These are phyloP conservation scores for Leccinum variicolor DNA, from an alignment of 768 basidiomycete genomes.

Conservation along the genomic window DNA sequence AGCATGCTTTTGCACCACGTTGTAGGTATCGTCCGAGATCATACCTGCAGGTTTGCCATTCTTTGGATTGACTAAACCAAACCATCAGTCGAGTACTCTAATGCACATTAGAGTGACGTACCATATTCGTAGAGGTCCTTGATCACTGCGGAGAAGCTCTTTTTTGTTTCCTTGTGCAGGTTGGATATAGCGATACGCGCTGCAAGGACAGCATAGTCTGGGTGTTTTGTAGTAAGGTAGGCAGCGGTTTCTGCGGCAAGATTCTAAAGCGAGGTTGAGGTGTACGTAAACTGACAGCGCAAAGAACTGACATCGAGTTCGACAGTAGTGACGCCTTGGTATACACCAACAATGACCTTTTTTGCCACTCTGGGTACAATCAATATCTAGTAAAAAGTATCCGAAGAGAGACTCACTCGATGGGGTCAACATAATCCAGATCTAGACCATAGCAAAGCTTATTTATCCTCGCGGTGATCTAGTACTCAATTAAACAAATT, in stretches of 20 bases:
- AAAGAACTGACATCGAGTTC: conserved; percentile 81
- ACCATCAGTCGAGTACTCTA: neutral
- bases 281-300: neutral
- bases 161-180: conserved; percentile 98
- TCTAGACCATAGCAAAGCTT: conserved; percentile 97
- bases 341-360: conserved; percentile 91
- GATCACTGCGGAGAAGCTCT: conserved; percentile 91
- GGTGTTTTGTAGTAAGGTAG: conserved; percentile 94
- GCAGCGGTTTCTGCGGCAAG: conserved; percentile 97
- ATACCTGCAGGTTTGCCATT: conserved; percentile 82
- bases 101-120: conserved; percentile 32
- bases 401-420: conserved; percentile 53
- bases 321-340: conserved; percentile 93
- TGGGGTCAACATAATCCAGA: conserved; percentile 85
- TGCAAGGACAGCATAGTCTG: conserved; percentile 97
- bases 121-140: conserved; percentile 88
- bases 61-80: conserved; percentile 84
- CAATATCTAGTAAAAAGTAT: neutral
- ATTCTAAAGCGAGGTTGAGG: conserved; percentile 51
- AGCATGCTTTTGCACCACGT: conserved; percentile 77
- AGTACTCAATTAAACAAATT: conserved; percentile 13
- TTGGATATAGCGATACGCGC: conserved; percentile 99
- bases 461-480: conserved; percentile 86
- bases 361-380: conserved; percentile 64
- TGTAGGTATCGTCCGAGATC: conserved; percentile 88